Conservation (phyloP, 2,329 filamentous ascomycete genomes). For the Exophiala sideris region DNA sequence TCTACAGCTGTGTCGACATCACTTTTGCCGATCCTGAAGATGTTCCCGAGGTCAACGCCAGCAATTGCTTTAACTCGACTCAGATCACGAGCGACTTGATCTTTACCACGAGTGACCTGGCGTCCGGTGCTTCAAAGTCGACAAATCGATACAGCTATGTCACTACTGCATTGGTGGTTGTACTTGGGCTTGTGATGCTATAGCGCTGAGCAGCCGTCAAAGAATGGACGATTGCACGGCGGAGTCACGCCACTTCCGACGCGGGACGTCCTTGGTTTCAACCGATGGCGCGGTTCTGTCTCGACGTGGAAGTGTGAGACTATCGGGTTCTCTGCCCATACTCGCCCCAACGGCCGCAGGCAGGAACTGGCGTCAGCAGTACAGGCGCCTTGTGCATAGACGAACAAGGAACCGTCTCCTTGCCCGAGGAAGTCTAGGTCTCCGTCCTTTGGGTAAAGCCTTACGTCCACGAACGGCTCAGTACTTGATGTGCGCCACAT, state of each 20-base stretch:
- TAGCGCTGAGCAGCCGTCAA: background rate
- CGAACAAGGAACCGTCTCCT: no score
- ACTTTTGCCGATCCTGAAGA: conserved; percentile 80
- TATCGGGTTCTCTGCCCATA: no score
- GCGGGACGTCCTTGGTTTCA: background rate
- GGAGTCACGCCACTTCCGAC: background rate
- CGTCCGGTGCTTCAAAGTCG: conserved; percentile 1
- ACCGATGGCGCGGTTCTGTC: no score
- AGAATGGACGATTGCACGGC: background rate
- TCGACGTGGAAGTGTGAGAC: no score
- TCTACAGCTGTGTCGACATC: conserved; percentile 92
- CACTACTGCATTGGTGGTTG: conserved; percentile 11
- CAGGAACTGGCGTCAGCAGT: no score
- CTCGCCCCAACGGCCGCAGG: no score
- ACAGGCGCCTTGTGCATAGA: no score
- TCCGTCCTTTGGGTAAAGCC: no score
- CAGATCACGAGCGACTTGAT: conserved; percentile 73
- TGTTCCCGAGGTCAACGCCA: conserved; percentile 68
- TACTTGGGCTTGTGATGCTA: conserved; percentile 10
- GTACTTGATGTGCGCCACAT: no score
- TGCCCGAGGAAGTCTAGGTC: no score
- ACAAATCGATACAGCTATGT: conserved; percentile 16
- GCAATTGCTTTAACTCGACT: conserved; percentile 86
- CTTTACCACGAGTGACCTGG: conserved; percentile 47
- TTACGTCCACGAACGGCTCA: no score